Conservation (phyloP, 2,329 filamentous ascomycete genomes). For the Cytospora mali region DNA sequence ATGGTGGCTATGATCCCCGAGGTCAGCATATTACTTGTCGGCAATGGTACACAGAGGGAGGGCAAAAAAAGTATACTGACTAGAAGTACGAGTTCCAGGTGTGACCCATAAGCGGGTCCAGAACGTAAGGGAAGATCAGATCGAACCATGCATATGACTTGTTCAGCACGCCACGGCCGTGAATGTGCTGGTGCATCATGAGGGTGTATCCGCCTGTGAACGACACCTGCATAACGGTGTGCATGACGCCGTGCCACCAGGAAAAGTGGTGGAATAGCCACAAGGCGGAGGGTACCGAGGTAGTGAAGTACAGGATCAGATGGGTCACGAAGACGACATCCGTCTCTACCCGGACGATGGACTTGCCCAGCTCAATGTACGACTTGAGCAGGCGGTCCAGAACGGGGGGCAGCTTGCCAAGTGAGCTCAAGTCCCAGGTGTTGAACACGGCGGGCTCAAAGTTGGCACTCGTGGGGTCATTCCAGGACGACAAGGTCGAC, state of each 20-base stretch:
- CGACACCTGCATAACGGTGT: constrained; percentile 66
- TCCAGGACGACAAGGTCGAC: constrained; percentile 43
- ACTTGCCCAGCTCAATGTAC: constrained; percentile 59
- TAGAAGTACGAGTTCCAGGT: constrained; percentile 87
- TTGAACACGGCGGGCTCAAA: constrained; percentile 53
- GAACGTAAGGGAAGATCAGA: constrained; percentile 68
- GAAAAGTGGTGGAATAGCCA: constrained; percentile 67
- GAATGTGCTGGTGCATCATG: constrained; percentile 85
- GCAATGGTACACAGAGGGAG: neutral
- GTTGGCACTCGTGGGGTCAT: constrained; percentile 42
- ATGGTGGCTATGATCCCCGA: constrained; percentile 55
- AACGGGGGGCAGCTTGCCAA: constrained; percentile 40
- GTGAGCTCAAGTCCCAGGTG: constrained; percentile 43
- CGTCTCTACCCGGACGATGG: constrained; percentile 64
- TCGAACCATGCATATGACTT: constrained; percentile 62
- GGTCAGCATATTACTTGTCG: neutral
- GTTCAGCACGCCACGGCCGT: constrained; percentile 69
- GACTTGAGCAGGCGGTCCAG: constrained; percentile 57
- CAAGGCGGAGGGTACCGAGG: constrained; percentile 69
- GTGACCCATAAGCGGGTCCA: constrained; percentile 78
- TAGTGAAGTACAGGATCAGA: constrained; percentile 70
- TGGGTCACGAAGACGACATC: constrained; percentile 82
- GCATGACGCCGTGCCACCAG: constrained; percentile 67
- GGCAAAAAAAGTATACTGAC: constrained; percentile 14
- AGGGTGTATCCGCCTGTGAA: constrained; percentile 77